Evolutionary conservation across 2,329 filamentous ascomycete genomes (phyloP), one percentile per base, ranked within the genome.

Genomic region (Xenosphaeropsis pyriputrescens): DNA sequence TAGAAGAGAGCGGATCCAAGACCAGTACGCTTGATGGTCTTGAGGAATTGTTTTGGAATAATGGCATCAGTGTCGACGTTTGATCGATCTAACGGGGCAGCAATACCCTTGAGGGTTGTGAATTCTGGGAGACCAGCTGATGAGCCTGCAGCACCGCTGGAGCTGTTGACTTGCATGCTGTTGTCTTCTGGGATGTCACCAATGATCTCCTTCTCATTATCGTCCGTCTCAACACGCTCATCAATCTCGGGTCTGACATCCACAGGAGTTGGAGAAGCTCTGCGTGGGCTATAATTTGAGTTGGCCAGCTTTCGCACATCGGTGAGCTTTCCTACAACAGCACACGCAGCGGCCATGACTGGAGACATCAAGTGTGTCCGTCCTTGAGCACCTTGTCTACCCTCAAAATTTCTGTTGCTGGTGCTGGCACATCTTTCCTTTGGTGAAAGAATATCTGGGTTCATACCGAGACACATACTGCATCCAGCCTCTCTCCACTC

Each of bases 51-150:
- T 64, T 98, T 98, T 46, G 91, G 91, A 49, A 98, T 98, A 61
- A 96, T 95, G 55, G 89, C 89, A 53, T 98, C 91, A n/a, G 91
- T 98, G 64, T 98, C 91, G 50, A 95, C 78, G 58, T 98, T 98
- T 47, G 81, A 70, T 51, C 82, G 76, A 44, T 94, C 83, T 60
- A 98, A 65, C 2, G 85, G 85, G 9, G 88, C 91, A 1, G 86
- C 85, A 47, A 89, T 79, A 41, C 89, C 91, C 62, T 82, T 89
- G 49, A 93, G 73, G 34, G 75, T 72, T 17, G 74, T 76, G 63
- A 96, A 96, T 55, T 85, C 85, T 46, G 85, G 78, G 45, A 95
- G 78, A 35, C 86, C 86, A 18, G 68, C 65, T 12, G 68, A 60
- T 37, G 57, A 54, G 32, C 66, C 65, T 36, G 59, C 60, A 32